phyloP scores from a whole-genome alignment of 768 basidiomycete species.

The Dentipellis fragilis region DNA sequence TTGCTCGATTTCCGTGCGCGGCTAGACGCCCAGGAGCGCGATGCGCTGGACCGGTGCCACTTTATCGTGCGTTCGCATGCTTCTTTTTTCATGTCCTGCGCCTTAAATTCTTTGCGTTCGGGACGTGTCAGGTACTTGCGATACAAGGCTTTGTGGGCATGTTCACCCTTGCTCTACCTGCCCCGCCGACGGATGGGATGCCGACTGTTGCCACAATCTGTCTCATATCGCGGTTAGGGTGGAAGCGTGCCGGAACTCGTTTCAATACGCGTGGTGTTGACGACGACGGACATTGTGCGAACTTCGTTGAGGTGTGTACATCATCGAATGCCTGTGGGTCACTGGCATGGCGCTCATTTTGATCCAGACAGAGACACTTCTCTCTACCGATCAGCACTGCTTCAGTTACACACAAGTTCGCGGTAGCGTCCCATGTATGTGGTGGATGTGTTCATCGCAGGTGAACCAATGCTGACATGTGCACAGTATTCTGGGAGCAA shows the following conservation, averaged over 20 bases:
- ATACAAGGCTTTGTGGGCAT: constrained; percentile 92
- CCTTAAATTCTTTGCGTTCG: not conserved
- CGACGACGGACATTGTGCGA: constrained; percentile 89
- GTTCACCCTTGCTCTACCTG: constrained; percentile 68
- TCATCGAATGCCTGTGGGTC: not conserved
- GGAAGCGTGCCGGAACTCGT: constrained; percentile 93
- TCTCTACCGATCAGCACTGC: constrained; percentile 79
- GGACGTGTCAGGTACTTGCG: constrained; percentile 54
- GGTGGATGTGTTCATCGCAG: constrained; percentile 4
- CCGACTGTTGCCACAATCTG: constrained; percentile 68
- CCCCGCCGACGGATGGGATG: constrained; percentile 62
- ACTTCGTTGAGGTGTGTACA: constrained; percentile 80
- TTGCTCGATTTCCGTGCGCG: constrained; percentile 81
- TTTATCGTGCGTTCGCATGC: constrained; percentile 55
- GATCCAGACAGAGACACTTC: constrained; percentile 76
- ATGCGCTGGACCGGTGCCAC: constrained; percentile 72
- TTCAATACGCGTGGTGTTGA: constrained; percentile 97
- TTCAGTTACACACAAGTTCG: constrained; percentile 92
- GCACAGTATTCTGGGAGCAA: constrained; percentile 91
- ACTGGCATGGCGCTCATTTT: not conserved
- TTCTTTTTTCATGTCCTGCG: not conserved
- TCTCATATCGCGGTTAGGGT: constrained; percentile 81
- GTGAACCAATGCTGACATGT: not conserved
- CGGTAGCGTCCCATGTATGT: constrained; percentile 90
- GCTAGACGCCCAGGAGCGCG: constrained; percentile 57